Evolutionary conservation across 805 yeast species (phyloP).

Genomic region (Metschnikowia gelsemii): DNA sequence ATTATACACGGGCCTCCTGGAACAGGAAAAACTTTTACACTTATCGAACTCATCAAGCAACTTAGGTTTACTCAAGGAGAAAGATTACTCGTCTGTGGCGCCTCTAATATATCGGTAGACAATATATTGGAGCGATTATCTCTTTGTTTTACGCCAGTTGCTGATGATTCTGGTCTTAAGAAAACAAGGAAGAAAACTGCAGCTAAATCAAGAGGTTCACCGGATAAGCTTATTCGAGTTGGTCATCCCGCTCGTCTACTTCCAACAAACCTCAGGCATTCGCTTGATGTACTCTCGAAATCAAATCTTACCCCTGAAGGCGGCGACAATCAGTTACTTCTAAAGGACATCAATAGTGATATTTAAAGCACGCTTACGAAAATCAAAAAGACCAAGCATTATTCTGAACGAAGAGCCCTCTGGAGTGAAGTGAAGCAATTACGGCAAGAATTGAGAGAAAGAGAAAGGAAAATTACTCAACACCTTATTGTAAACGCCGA

Average conservation of each 20-base stretch:
- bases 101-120: slow-evolving; percentile 90
- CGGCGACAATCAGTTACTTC: slow-evolving; percentile 40
- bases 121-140: slow-evolving; percentile 78
- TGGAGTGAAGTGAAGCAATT: slow-evolving; percentile 69
- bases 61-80: slow-evolving; percentile 45
- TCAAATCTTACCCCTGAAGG: slow-evolving; percentile 49
- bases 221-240: slow-evolving; percentile 61
- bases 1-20: slow-evolving; percentile 83
- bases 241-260: slow-evolving; percentile 93
- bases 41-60: slow-evolving; percentile 79
- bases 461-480: slow-evolving; percentile 63
- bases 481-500: slow-evolving; percentile 59
- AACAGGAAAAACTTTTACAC: slow-evolving; percentile 79
- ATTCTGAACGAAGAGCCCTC: slow-evolving; percentile 60
- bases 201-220: slow-evolving; percentile 26
- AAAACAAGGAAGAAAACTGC: slow-evolving; percentile 15
- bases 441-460: slow-evolving; percentile 61
- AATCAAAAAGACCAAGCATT: slow-evolving; percentile 60
- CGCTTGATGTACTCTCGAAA: slow-evolving; percentile 70
- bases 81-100: slow-evolving; percentile 84
- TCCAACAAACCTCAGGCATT: slow-evolving; percentile 60
- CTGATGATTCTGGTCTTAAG: not conserved
- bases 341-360: slow-evolving; percentile 68
- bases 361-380: slow-evolving; percentile 59
- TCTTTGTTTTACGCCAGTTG: slow-evolving; percentile 22